Conservation (phyloP, 495 filamentous ascomycete genomes). For the Podospora pseudocomata region DNA sequence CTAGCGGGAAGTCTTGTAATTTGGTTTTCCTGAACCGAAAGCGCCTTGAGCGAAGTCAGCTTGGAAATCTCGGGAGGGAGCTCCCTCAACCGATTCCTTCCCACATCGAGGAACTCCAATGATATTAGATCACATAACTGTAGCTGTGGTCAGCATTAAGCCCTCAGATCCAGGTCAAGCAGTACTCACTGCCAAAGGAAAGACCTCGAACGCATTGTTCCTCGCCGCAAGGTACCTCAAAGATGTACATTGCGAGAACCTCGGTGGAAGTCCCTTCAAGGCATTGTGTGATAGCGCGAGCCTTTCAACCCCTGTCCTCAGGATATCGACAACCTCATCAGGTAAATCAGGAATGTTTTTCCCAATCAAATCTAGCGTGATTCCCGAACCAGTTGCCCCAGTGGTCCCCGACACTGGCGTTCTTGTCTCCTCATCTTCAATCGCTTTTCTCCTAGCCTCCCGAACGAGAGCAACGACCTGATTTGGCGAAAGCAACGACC, state of each 20-base stretch:
- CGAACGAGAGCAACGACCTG: conserved; percentile 46
- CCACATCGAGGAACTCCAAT: conserved; percentile 88
- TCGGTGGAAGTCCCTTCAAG: conserved; percentile 62
- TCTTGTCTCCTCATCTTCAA: conserved; percentile 48
- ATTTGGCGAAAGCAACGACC: conserved; percentile 24
- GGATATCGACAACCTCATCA: conserved; percentile 71
- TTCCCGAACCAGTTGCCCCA: conserved; percentile 56
- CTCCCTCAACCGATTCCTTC: conserved; percentile 69
- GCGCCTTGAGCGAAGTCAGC: conserved; percentile 65
- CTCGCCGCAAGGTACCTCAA: conserved; percentile 78
- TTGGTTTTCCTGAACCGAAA: conserved; percentile 75
- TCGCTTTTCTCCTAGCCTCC: conserved; percentile 54
- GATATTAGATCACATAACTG: conserved; percentile 68
- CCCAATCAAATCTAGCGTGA: conserved; percentile 75
- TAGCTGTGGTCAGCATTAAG: neutral
- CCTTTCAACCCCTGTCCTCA: conserved; percentile 78
- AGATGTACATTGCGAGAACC: conserved; percentile 68
- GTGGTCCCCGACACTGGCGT: conserved; percentile 52
- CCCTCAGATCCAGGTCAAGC: conserved; percentile 56
- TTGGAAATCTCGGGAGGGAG: conserved; percentile 73
- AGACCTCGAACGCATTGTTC: conserved; percentile 70
- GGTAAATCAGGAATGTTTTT: conserved; percentile 67
- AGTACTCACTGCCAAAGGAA: conserved; percentile 54
- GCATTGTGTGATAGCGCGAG: conserved; percentile 75
- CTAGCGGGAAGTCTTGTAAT: conserved; percentile 75